Evolutionary conservation across 768 basidiomycete species (phyloP), one percentile per base, ranked within the genome.

Genomic region (Cyclocybe cylindracea): DNA sequence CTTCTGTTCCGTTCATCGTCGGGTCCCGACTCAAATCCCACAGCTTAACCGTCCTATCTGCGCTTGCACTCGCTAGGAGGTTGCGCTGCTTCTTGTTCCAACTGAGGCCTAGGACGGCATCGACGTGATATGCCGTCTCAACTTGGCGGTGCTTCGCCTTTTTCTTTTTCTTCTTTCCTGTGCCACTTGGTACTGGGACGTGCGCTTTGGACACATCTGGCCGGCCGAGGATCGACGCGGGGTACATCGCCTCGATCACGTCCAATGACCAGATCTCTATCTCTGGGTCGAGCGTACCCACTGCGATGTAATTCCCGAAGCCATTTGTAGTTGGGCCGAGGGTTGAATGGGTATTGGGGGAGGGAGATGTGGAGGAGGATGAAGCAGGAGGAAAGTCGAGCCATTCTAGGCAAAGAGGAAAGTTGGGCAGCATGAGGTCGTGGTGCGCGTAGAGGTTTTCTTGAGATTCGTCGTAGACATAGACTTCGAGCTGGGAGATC

Each of bases 231-330:
- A 99, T 84, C 49, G 88, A 85, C 56, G 88, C 84, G 0, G 97
- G 97, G 67, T 96, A 98, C 77, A 98, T 87, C 14, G 91, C 86
- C 63, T 98, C 96, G 43, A 99, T 79, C 31, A 89, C 78, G 67
- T 98, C 95, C 46, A 98, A 78, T 11, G 94, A 95, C 93, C 95
- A 99, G 60, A 99, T 96, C 70, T 99, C 97, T 56, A 99, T 98
- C 65, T 96, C 93, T 18, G 97, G 96, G 58, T 98, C 95, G 48
- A 98, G 84, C 2, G 94, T 96, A 10, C 96, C 97, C 13, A 99
- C 94, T 2, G 97, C 97, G 59, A 99, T 87, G 69, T 91, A 98
- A 66, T 88, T 96, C 5, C 94, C 94, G 46, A 84, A 80, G 5
- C 72, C 68, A 9, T 51, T 55, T 51, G 67, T 56, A 39, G 67